These are phyloP conservation scores for Gillenia trifoliata DNA, from an alignment of 306 rosid species.

Conservation along the genomic window DNA sequence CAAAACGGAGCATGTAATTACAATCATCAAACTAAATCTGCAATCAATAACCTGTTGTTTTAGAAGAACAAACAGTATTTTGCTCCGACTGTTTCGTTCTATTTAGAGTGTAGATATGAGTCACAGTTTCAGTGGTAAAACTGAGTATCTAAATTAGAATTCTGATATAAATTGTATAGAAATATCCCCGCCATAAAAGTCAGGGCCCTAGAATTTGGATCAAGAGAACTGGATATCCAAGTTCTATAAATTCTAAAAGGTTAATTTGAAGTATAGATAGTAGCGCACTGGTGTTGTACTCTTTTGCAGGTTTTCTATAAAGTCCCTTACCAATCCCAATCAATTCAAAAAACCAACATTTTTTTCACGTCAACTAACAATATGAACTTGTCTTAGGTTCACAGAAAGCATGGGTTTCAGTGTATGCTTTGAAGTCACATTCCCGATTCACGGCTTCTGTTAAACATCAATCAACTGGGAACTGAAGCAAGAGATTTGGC, in stretches of 20 bases:
- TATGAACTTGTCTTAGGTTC: neutral
- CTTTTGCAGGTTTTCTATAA: too few species aligned
- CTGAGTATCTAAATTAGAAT: neutral
- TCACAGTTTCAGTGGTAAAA: neutral
- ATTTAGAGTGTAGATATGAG: neutral
- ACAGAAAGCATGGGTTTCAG: neutral
- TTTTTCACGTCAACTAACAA: neutral
- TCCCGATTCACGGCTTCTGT: neutral
- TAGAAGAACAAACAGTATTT: neutral
- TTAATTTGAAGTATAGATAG: neutral
- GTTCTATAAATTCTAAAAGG: neutral
- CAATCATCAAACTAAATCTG: conserved; percentile 9
- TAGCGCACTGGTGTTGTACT: neutral
- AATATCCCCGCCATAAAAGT: neutral
- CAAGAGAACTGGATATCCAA: neutral
- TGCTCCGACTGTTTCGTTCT: neutral
- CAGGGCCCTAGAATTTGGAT: neutral
- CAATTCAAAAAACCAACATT: neutral
- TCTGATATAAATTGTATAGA: neutral
- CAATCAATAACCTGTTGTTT: neutral
- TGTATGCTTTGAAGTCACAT: neutral
- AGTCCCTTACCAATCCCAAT: neutral
- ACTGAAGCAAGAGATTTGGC: neutral
- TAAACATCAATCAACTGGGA: neutral
- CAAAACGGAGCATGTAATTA: conserved; percentile 14